Conservation (phyloP, 164 flowering plant species). For the Kingdonia uniflora region DNA sequence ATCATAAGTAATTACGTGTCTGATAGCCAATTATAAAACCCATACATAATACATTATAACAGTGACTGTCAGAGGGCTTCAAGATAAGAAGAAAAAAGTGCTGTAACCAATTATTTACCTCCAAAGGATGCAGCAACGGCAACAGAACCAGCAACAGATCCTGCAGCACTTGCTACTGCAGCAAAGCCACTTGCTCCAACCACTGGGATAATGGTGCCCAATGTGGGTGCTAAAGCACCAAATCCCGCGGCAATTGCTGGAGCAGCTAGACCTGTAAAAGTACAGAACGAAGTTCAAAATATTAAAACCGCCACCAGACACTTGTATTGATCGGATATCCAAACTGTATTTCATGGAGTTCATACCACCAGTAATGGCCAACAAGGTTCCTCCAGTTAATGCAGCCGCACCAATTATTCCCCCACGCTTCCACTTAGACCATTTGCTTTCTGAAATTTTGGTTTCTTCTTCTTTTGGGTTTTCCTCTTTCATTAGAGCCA, state of each 20-base stretch:
- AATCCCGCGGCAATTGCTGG: conserved; percentile 99
- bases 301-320: not conserved
- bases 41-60: no score
- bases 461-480: conserved; percentile 37
- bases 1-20: no score
- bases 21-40: no score
- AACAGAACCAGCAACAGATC: conserved; percentile 97
- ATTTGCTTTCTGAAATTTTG: conserved; percentile 34
- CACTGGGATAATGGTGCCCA: conserved; percentile 86
- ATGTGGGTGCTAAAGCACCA: conserved; percentile 92
- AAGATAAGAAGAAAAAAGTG: not conserved
- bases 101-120: conserved; percentile 32
- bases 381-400: conserved; percentile 88
- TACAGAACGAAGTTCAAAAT: conserved; percentile 5
- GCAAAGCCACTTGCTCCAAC: conserved; percentile 99
- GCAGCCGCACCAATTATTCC: conserved; percentile 99
- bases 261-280: conserved; percentile 84
- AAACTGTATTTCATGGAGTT: conserved; percentile 1
- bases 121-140: conserved; percentile 99
- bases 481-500: conserved; percentile 57
- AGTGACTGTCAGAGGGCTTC: not conserved
- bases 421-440: conserved; percentile 96
- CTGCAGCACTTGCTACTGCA: conserved; percentile 96
- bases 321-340: no score
- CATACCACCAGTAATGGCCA: conserved; percentile 98